Percentiles rank a stretch among this genome's conserved stretches.
Conservation (phyloP, 2,329 filamentous ascomycete genomes). For the Alternaria brassicicola region DNA sequence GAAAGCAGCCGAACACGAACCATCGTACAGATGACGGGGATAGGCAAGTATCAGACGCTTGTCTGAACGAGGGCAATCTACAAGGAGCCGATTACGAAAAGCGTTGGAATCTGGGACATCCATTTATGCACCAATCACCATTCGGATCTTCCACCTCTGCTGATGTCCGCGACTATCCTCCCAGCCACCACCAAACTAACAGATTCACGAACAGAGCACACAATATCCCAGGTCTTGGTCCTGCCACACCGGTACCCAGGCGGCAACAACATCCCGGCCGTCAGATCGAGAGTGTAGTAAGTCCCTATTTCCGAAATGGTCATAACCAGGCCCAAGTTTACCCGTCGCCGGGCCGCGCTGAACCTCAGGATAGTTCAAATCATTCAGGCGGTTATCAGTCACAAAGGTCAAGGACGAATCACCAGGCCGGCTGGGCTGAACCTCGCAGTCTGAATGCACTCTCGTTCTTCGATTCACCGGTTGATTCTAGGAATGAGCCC, state of each 20-base stretch:
- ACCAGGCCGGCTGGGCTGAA: conserved; percentile 25
- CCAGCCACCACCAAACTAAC: conserved; percentile 8
- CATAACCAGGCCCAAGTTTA: conserved; percentile 19
- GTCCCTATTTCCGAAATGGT: conserved; percentile 48
- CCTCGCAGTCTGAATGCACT: conserved; percentile 41
- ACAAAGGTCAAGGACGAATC: conserved; percentile 20
- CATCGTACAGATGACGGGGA: neutral
- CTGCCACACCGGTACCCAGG: conserved; percentile 21
- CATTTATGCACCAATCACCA: conserved; percentile 27
- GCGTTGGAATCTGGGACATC: conserved; percentile 22
- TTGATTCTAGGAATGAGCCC: conserved; percentile 26
- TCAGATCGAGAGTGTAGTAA: conserved; percentile 44
- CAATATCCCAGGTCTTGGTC: neutral
- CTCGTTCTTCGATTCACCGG: conserved; percentile 44
- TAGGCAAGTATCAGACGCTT: conserved; percentile 5
- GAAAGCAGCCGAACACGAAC: conserved; percentile 3
- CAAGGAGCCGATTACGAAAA: conserved; percentile 2
- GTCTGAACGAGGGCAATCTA: neutral
- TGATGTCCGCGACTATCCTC: conserved; percentile 4
- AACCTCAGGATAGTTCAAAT: conserved; percentile 36
- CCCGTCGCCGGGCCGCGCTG: conserved; percentile 27
- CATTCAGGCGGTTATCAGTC: conserved; percentile 37
- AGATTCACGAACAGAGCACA: conserved; percentile 10
- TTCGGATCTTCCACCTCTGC: conserved; percentile 8
- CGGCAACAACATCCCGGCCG: conserved; percentile 18